These are phyloP conservation scores for Colletotrichum sp. DNA, from an alignment of 2,329 filamentous ascomycete species.

Conservation along the genomic window DNA sequence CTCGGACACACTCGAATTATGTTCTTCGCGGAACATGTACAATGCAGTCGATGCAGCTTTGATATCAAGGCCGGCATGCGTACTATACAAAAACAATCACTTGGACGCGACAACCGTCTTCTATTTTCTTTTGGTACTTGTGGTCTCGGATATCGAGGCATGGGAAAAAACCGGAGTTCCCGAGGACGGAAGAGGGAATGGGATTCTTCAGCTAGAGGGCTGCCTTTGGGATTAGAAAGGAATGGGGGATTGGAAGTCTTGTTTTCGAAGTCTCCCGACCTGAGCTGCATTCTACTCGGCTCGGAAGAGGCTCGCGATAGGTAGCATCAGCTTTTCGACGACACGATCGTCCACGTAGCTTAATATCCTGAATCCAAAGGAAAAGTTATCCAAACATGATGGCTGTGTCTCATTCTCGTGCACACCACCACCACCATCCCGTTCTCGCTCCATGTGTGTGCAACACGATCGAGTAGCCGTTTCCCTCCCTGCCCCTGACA, in stretches of 20 bases:
- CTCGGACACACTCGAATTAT: conserved; percentile 13
- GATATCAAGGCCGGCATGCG: background rate
- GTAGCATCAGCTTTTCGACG: background rate
- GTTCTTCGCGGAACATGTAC: conserved; percentile 3
- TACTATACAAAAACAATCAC: conserved; percentile 2
- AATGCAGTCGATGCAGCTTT: background rate
- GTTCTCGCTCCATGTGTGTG: background rate
- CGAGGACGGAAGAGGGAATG: background rate
- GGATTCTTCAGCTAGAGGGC: background rate
- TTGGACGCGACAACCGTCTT: background rate
- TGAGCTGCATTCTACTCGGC: background rate
- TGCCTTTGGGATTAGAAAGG: background rate
- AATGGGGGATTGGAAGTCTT: background rate
- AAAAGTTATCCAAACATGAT: background rate
- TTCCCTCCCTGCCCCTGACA: background rate
- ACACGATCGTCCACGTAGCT: conserved; percentile 2
- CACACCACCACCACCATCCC: background rate
- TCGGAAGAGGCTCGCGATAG: background rate
- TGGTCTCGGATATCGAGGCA: background rate
- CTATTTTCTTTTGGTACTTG: background rate
- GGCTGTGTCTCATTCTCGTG: background rate
- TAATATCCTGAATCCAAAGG: conserved; percentile 15
- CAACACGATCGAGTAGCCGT: background rate
- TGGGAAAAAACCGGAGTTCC: background rate
- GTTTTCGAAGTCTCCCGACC: background rate